Conservation (phyloP, 768 basidiomycete species). For the Trametes meyenii region DNA sequence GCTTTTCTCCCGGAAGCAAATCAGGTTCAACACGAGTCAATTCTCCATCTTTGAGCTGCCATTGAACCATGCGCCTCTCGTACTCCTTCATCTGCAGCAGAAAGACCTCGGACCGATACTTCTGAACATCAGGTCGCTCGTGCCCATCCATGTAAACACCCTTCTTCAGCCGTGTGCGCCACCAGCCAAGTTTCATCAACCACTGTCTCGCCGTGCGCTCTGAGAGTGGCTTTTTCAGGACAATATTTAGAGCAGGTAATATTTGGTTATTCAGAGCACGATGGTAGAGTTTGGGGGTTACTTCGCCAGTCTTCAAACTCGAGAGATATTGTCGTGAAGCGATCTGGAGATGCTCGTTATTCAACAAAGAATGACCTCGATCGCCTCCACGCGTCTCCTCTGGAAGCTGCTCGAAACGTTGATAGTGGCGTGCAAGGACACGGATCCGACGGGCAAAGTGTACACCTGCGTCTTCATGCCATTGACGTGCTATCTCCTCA, state of each 20-base stretch:
- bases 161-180: not conserved
- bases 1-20: conserved; percentile 26
- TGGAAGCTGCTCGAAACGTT: conserved; percentile 2
- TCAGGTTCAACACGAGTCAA: conserved; percentile 6
- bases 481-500: too few species aligned
- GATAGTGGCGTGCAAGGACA: not conserved
- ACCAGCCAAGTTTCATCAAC: conserved; percentile 17
- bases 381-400: not conserved
- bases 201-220: conserved; percentile 14
- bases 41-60: conserved; percentile 24
- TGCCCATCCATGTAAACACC: conserved; percentile 27
- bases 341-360: not conserved
- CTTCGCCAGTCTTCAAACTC: not conserved
- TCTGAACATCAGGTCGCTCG: conserved; percentile 18
- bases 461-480: not conserved
- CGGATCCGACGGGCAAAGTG: not conserved
- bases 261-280: too few species aligned
- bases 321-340: not conserved
- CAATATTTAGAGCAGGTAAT: conserved; percentile 1
- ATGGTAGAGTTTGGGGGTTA: not conserved
- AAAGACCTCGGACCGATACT: conserved; percentile 20
- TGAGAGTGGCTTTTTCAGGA: not conserved
- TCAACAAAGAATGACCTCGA: not conserved
- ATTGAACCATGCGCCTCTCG: conserved; percentile 26
- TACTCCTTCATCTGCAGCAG: conserved; percentile 28